Conservation (phyloP, 345 rosid genomes). For the Bruguiera sexangula region DNA sequence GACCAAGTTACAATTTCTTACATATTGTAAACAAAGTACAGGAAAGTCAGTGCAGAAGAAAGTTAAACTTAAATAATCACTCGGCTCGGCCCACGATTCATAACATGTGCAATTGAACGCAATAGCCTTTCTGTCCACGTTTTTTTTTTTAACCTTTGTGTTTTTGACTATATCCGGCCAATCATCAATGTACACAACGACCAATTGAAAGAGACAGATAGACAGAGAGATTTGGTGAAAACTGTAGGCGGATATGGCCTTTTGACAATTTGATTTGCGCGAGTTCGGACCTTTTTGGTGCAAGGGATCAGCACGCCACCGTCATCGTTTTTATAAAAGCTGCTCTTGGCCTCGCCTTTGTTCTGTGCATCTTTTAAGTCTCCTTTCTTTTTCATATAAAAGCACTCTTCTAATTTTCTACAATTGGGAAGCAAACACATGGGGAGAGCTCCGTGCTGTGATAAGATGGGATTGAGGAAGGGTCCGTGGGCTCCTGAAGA, state of each 20-base stretch:
- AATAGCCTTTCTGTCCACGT: neutral
- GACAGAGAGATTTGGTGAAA: constrained; percentile 5
- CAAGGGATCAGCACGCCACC: neutral
- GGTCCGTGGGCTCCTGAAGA: constrained; percentile 79
- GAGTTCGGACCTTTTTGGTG: neutral
- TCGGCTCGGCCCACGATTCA: neutral
- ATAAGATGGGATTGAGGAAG: constrained; percentile 70
- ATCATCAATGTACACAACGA: constrained; percentile 4
- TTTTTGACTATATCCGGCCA: neutral
- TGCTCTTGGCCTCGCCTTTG: neutral
- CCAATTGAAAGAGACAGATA: neutral
- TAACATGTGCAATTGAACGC: neutral
- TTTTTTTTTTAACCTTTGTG: neutral
- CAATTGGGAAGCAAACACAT: constrained; percentile 23
- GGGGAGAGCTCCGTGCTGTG: constrained; percentile 86
- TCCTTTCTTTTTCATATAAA: neutral
- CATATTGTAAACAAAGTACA: too few relatives aligned
- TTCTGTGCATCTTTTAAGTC: neutral
- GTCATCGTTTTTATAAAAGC: neutral
- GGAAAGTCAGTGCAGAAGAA: too few relatives aligned
- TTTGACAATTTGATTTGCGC: neutral
- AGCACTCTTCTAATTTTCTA: too few relatives aligned
- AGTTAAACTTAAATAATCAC: too few relatives aligned
- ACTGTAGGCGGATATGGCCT: neutral
- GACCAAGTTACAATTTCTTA: too few relatives aligned